Percentiles rank a stretch among this genome's conserved stretches.
phyloP scores from a whole-genome alignment of 768 basidiomycete genomes.

The Tulasnella sp. region DNA sequence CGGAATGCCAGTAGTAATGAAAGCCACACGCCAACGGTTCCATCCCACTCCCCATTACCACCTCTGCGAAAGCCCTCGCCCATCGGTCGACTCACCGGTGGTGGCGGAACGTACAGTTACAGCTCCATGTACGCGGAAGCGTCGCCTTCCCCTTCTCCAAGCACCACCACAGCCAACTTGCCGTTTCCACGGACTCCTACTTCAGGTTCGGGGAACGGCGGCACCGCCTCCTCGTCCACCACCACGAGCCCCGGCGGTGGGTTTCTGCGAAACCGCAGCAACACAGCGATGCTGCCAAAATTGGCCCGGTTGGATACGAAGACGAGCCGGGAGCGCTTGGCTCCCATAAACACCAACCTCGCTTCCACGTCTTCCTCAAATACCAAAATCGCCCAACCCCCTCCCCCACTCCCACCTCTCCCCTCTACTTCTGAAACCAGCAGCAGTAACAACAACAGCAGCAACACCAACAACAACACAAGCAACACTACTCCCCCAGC shows the following conservation, averaged over 20 bases:
- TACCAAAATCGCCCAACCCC: slow-evolving; percentile 22
- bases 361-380: neutral
- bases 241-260: slow-evolving; percentile 11
- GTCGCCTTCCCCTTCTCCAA: slow-evolving; percentile 34
- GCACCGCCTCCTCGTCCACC: slow-evolving; percentile 7
- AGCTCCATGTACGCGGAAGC: slow-evolving; percentile 28
- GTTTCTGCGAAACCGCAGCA: slow-evolving; percentile 14
- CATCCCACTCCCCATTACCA: slow-evolving; percentile 1
- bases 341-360: slow-evolving; percentile 33
- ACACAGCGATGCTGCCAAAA: slow-evolving; percentile 31
- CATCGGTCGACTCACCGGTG: neutral
- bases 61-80: neutral
- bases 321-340: slow-evolving; percentile 3
- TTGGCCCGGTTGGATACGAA: slow-evolving; percentile 27
- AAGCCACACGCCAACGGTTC: neutral
- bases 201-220: slow-evolving; percentile 8
- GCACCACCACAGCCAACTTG: slow-evolving; percentile 32
- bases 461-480: neutral
- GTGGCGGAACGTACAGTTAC: neutral
- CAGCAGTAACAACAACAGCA: neutral
- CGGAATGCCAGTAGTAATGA: neutral
- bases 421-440: neutral
- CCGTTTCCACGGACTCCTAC: slow-evolving; percentile 30
- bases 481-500: slow-evolving; percentile 10
- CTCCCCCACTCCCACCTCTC: slow-evolving; percentile 25